Conservation (phyloP, 208 protist species). For the Trypanosoma boissoni region DNA sequence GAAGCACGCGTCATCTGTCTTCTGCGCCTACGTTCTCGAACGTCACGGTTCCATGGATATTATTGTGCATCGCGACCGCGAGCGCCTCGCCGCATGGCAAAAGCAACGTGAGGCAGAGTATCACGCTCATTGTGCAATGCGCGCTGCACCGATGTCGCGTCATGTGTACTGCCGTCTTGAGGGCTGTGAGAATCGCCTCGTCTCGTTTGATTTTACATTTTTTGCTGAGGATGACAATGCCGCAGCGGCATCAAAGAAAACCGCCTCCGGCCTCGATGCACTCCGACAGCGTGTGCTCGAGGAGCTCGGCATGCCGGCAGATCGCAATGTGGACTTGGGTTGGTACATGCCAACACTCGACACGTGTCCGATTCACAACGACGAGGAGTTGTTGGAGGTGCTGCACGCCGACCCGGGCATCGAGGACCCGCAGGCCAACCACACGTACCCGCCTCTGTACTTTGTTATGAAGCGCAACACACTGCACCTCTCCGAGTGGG, state of each 20-base stretch:
- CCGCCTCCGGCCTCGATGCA: conserved; percentile 30
- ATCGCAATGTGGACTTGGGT: conserved; percentile 67
- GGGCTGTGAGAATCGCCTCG: conserved; percentile 82
- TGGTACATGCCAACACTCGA: conserved; percentile 89
- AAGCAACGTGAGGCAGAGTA: conserved; percentile 81
- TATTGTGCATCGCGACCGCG: conserved; percentile 53
- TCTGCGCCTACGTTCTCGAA: conserved; percentile 84
- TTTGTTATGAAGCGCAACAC: conserved; percentile 79
- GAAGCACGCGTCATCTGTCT: conserved; percentile 70
- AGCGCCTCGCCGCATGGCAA: conserved; percentile 61
- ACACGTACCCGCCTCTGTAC: conserved; percentile 87
- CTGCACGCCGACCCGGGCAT: conserved; percentile 81
- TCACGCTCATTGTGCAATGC: conserved; percentile 45
- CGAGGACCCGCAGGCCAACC: conserved; percentile 58
- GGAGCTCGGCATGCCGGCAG: conserved; percentile 54
- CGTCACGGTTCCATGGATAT: conserved; percentile 49
- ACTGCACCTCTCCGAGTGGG: conserved; percentile 86
- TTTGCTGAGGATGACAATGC: conserved; percentile 5
- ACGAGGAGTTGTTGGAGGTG: conserved; percentile 71
- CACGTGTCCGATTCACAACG: conserved; percentile 67
- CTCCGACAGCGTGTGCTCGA: conserved; percentile 41
- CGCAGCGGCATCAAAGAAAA: not conserved
- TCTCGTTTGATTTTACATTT: conserved; percentile 85
- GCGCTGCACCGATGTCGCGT: conserved; percentile 54
- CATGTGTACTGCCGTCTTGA: conserved; percentile 84